Evolutionary conservation across 148 eudicot species (phyloP).

Genomic region (Rhododendron ferrugineum): DNA sequence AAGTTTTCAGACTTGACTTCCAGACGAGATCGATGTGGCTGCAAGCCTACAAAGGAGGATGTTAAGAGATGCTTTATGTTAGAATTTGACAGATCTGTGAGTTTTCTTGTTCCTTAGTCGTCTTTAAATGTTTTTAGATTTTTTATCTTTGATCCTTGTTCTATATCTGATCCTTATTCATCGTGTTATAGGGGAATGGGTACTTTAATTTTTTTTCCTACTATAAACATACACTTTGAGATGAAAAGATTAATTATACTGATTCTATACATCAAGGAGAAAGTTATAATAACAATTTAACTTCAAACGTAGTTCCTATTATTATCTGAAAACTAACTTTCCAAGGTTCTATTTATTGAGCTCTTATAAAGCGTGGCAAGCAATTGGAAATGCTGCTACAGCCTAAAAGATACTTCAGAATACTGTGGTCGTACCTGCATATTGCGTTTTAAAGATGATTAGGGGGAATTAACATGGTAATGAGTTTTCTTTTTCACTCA

Average conservation of each 20-base stretch:
- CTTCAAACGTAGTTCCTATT: neutral
- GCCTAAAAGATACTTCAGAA: neutral
- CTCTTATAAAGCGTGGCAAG: neutral
- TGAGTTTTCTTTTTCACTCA: neutral
- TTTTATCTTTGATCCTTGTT: neutral
- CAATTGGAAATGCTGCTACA: neutral
- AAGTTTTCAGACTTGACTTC: conserved; percentile 89
- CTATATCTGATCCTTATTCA: neutral
- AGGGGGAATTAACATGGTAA: neutral
- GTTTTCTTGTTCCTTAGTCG: conserved; percentile 14
- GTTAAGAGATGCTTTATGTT: conserved; percentile 94
- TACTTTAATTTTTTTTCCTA: neutral
- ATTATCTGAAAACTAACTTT: neutral
- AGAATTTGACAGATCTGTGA: conserved; percentile 89
- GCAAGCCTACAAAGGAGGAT: conserved; percentile 94
- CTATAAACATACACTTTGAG: neutral
- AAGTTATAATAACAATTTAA: neutral
- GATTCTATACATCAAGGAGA: neutral
- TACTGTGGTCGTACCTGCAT: neutral
- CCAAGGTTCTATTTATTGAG: neutral
- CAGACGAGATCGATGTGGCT: conserved; percentile 93
- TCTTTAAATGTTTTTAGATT: neutral
- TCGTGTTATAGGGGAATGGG: neutral
- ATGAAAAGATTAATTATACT: neutral
- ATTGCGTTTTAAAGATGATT: neutral